phyloP scores from a whole-genome alignment of 176 grass and related monocot species.

The Saccharum spontaneum region DNA sequence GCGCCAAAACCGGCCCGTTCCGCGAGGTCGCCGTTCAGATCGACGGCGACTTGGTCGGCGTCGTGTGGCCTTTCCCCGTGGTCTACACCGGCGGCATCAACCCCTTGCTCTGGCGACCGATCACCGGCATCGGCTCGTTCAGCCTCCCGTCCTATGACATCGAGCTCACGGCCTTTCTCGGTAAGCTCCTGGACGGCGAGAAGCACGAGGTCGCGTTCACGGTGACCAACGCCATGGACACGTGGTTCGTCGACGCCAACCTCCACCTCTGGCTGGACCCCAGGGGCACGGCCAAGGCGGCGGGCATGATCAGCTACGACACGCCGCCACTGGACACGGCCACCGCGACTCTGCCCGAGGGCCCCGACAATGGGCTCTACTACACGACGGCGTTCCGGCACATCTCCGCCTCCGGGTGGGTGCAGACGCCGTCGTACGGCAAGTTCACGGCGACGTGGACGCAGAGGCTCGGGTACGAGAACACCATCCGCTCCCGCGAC shows the following conservation, averaged over 20 bases:
- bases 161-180: conserved; percentile 77
- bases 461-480: conserved; percentile 60
- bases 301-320: conserved; percentile 48
- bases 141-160: conserved; percentile 76
- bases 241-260: conserved; percentile 81
- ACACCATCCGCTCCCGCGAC: conserved; percentile 37
- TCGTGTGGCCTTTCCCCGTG: conserved; percentile 86
- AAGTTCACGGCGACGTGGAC: conserved; percentile 59
- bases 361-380: conserved; percentile 29
- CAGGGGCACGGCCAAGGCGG: conserved; percentile 37
- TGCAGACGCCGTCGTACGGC: conserved; percentile 65
- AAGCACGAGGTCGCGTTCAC: conserved; percentile 58
- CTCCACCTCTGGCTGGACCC: conserved; percentile 87
- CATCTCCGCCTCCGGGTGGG: conserved; percentile 63
- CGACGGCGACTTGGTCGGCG: conserved; percentile 64
- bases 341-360: conserved; percentile 15
- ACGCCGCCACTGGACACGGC: conserved; percentile 37
- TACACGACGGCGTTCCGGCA: conserved; percentile 58
- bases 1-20: conserved; percentile 52
- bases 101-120: conserved; percentile 71
- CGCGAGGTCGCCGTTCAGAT: conserved; percentile 65
- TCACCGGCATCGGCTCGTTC: conserved; percentile 85
- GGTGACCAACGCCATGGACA: conserved; percentile 58
- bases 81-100: conserved; percentile 76
- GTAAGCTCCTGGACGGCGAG: conserved; percentile 57